phyloP scores from a whole-genome alignment of 192 early-diverging fungal species.

The Podila clonocystis region DNA sequence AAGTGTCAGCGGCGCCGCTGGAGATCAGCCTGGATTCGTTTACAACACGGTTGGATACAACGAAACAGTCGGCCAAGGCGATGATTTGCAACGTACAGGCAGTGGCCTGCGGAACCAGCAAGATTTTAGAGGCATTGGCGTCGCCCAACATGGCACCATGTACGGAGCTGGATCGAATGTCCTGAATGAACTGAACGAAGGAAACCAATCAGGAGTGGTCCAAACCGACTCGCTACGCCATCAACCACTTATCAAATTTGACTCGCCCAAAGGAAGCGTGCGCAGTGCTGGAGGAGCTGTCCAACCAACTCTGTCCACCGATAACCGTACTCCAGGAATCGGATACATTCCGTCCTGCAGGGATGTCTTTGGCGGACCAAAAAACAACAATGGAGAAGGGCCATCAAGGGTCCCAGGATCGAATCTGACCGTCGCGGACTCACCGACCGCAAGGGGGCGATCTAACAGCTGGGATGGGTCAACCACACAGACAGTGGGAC shows the following conservation, averaged over 20 bases:
- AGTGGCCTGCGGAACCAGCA: not conserved
- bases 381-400: not conserved
- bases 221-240: constrained; percentile 30
- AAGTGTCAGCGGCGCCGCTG: not conserved
- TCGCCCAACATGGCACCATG: constrained; percentile 9
- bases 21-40: not conserved
- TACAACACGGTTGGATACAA: constrained; percentile 35
- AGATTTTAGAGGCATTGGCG: constrained; percentile 2
- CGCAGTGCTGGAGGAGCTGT: constrained; percentile 8
- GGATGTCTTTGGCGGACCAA: constrained; percentile 23
- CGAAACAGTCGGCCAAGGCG: constrained; percentile 23
- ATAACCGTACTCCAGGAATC: not conserved
- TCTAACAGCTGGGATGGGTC: constrained; percentile 40
- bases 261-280: constrained; percentile 16
- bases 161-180: constrained; percentile 16
- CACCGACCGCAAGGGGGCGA: constrained; percentile 9
- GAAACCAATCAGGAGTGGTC: not conserved
- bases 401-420: not conserved
- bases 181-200: not conserved
- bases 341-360: constrained; percentile 38
- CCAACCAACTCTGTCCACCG: not conserved
- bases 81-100: not conserved
- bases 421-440: not conserved
- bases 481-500: not conserved
- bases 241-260: constrained; percentile 35